Evolutionary conservation across 805 yeast genomes (phyloP), one percentile per base, ranked within the genome.

Genomic region (Sungouiozyma intestinalis): DNA sequence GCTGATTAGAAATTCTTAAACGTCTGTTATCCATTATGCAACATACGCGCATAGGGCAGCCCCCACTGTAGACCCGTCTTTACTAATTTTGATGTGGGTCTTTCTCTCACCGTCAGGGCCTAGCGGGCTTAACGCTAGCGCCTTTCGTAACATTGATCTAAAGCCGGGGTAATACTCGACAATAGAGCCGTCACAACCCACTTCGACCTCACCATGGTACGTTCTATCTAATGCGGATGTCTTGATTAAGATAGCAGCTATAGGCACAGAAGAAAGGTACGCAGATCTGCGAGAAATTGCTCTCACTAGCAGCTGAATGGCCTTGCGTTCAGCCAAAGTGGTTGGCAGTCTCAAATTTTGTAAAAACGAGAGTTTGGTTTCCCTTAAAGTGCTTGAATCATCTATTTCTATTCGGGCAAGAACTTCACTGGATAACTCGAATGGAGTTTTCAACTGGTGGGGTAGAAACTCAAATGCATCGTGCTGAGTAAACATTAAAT

Each of bases 51-150:
- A 85, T 47, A 90, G 69, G 2, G 97, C 97, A 37, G 97, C 97
- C 50, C 98, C 98, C 36, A 88, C 95, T 46, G 96, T 95, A 44
- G 94, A 81, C 38, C 97, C 97, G 57, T 92, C 97, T 62, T 85
- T 85, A 24, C 97, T 92, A 50, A 88, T 79, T 48, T 78, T 78
- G 47, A 90, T 67, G 52, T 78, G 81, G 37, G 86, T 68, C 55
- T 84, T 78, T 63, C 85, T 77, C 53, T 78, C 85, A 45, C 81
- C 77, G 38, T 83, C 81, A 36, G 81, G 70, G 43, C 88, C 88
- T 35, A 88, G 72, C 49, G 80, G 77, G 35, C 85, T 74, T 48
- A 74, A 57, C 0, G 79, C 69, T 48, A 88, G 65, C 0, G 95
- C 95, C 48, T 84, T 86, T 57, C 90, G 76, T 48, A 90, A 67